Evolutionary conservation across 2,329 filamentous ascomycete species (phyloP).

Genomic region (Colletotrichum sp.): DNA sequence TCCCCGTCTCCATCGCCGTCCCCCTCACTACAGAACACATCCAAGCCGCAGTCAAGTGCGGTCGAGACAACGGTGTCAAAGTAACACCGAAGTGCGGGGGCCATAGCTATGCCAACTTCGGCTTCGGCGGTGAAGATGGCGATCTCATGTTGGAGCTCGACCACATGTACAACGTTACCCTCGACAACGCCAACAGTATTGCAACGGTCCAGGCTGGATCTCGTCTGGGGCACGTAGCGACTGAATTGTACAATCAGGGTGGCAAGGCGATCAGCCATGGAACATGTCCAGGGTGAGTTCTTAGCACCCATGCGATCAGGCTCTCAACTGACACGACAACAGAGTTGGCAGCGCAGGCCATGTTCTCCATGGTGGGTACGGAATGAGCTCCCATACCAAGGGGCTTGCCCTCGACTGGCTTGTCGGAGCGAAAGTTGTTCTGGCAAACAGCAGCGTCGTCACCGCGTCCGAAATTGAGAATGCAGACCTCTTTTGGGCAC

Average conservation of each 20-base stretch:
- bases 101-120: conserved; percentile 57
- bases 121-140: conserved; percentile 44
- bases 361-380: conserved; percentile 45
- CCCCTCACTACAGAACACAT: conserved; percentile 42
- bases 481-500: conserved; percentile 43
- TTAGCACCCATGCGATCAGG: not conserved
- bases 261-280: conserved; percentile 45
- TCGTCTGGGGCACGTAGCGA: conserved; percentile 47
- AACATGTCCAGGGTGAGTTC: conserved; percentile 38
- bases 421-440: conserved; percentile 35
- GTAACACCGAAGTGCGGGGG: conserved; percentile 57
- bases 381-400: conserved; percentile 25
- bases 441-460: conserved; percentile 36
- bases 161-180: conserved; percentile 37
- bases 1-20: conserved; percentile 33
- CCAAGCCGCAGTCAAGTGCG: conserved; percentile 49
- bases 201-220: conserved; percentile 43
- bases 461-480: conserved; percentile 34
- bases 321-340: not conserved
- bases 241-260: conserved; percentile 35
- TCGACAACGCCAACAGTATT: conserved; percentile 32
- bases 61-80: conserved; percentile 41
- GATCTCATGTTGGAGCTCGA: conserved; percentile 45
- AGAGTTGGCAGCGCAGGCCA: conserved; percentile 50
- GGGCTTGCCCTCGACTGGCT: conserved; percentile 37